Percentiles rank a stretch among this genome's conserved stretches.
Conservation (phyloP, 1,284 basidiomycete genomes). For the Ceratobasidium sp. region DNA sequence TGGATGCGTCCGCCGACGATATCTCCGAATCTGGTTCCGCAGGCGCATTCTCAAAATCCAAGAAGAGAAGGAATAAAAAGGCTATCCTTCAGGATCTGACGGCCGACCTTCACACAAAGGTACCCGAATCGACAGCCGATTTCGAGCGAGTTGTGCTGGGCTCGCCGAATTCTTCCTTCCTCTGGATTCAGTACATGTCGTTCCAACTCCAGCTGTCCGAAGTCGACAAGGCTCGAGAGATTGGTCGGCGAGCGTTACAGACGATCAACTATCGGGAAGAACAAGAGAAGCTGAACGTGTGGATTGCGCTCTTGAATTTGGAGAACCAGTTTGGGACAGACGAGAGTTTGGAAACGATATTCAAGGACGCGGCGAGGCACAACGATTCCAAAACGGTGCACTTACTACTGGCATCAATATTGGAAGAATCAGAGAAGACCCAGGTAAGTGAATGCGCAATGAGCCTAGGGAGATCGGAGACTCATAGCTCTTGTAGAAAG, state of each 20-base stretch:
- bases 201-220: constrained; percentile 97
- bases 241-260: constrained; percentile 83
- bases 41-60: constrained; percentile 53
- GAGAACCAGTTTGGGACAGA: constrained; percentile 94
- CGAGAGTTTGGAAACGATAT: constrained; percentile 76
- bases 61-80: constrained; percentile 71
- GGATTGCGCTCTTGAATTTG: constrained; percentile 95
- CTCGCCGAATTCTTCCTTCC: constrained; percentile 96
- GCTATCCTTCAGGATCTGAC: constrained; percentile 83
- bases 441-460: constrained; percentile 60
- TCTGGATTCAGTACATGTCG: constrained; percentile 99
- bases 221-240: constrained; percentile 90
- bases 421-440: constrained; percentile 82
- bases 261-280: constrained; percentile 97
- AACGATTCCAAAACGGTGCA: constrained; percentile 94
- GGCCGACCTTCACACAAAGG: constrained; percentile 80
- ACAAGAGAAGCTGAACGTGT: constrained; percentile 95
- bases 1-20: neutral
- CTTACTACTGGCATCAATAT: constrained; percentile 82
- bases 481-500: constrained; percentile 61
- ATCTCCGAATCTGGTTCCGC: constrained; percentile 43
- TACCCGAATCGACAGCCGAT: constrained; percentile 91
- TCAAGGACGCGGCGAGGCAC: constrained; percentile 88
- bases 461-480: neutral
- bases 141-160: constrained; percentile 94